Conservation (phyloP, 345 rosid genomes). For the Arabis alpina region DNA sequence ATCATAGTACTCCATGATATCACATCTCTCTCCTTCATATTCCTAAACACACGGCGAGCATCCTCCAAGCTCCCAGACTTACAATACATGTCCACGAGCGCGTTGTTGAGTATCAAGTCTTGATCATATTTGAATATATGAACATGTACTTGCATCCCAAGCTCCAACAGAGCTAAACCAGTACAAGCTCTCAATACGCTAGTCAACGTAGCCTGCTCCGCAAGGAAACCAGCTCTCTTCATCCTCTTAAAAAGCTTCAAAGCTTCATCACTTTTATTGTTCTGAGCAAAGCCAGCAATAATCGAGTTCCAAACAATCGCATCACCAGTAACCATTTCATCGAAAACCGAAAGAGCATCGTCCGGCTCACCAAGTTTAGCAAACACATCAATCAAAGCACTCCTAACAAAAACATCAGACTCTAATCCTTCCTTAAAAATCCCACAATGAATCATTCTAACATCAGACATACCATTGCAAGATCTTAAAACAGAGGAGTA, state of each 20-base stretch:
- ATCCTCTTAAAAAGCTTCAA: constrained; percentile 61
- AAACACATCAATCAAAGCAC: constrained; percentile 69
- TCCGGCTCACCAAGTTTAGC: constrained; percentile 59
- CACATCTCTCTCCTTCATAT: constrained; percentile 65
- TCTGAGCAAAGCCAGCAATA: constrained; percentile 77
- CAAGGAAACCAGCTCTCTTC: constrained; percentile 62
- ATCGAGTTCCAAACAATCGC: constrained; percentile 79
- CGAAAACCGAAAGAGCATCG: constrained; percentile 51
- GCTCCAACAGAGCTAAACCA: constrained; percentile 58
- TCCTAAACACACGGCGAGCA: constrained; percentile 50
- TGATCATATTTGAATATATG: constrained; percentile 63
- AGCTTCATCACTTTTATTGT: constrained; percentile 57
- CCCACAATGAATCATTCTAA: constrained; percentile 61
- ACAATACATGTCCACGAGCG: constrained; percentile 79
- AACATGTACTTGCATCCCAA: constrained; percentile 75
- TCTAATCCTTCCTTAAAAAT: constrained; percentile 64
- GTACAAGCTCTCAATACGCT: constrained; percentile 75
- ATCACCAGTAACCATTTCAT: constrained; percentile 64
- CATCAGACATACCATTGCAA: constrained; percentile 44
- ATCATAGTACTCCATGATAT: constrained; percentile 86
- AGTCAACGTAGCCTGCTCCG: constrained; percentile 61
- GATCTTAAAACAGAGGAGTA: constrained; percentile 69
- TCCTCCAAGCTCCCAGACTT: constrained; percentile 73
- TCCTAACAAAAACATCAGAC: constrained; percentile 68
- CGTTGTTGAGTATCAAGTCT: constrained; percentile 69